Base-by-base conservation (phyloP, 2,329 filamentous ascomycete genomes). In the Ceratocystis variospora region DNA sequence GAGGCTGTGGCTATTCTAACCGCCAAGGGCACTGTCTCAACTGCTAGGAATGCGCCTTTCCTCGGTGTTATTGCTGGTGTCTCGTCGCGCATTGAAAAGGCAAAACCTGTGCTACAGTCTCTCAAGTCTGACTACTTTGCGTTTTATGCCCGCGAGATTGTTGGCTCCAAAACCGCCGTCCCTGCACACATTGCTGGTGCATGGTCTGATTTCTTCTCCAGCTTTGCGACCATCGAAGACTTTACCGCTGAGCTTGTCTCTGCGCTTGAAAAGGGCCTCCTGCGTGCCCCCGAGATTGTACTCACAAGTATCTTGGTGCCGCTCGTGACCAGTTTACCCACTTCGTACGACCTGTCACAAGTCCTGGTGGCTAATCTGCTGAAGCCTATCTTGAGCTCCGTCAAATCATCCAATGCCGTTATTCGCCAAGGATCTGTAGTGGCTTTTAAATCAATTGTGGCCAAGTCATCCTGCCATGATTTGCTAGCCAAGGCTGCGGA, bases 1-100 rank as follows among this genome's bases (percentile, higher is more conserved):
- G 80, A 84, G 67, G 81, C 86, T 28, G 81, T 96, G 33, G 77
- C 80, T 66, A 77, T 80, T 50, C 82, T 97, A 59, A 84, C 89
- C 2, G 77, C 83, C 41, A 96, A 95, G 75, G 79, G 81, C 22
- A 70, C 82, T 1, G 79, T 85, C 57, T 78, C 88, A 0, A 81
- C 81, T 2, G 81, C 87, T 65, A 89, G 82, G 71, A 87, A 96
- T 77, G 84, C 89, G 12, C 78, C 88, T 8, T 82, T 95, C 68
- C 81, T 99, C 1, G 94, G 94, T 19, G 84, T 95, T 62, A 83
- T 99, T 70, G 90, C 91, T 57, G 93, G 92, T 5, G 92, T 96
- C 7, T 90, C 87, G 72, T 84, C 87, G 50, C 87, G 92, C 65
- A 82, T 92, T 65, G 77, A 82, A 2, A 76, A 81, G 68, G 80